Base-by-base conservation (phyloP, 2,329 filamentous ascomycete genomes). In the Clathrospora elynae region DNA sequence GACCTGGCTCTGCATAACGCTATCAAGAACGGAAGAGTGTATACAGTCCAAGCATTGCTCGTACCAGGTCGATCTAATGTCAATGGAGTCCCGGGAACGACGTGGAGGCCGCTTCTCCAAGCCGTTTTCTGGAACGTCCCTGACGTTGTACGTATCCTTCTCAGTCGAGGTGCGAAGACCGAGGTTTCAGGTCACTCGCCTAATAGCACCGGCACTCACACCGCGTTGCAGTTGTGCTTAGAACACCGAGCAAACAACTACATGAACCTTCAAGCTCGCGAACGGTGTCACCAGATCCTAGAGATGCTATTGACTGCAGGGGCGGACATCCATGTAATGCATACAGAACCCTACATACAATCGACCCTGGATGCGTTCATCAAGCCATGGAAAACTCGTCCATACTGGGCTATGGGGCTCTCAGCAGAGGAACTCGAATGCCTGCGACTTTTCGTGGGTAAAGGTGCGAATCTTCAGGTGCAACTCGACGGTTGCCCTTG, bases 1-100 rank as follows among this genome's bases (percentile, higher is more conserved):
- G 65, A 68, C 24, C 42, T 67, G 8, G 58, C 67, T 1, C 44
- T 70, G 6, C 59, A 68, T 24, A 70, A 68, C 41, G 67, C 66
- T 4, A 69, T 68, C 30, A 68, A 62, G 30, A 70, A 69, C 20
- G 61, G 59, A 12, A 51, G 64, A 3, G 36, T 47, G 2, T 59
- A 61, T 25, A 67, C 58, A 8, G 62, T 69, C 0, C 59, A 66
- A 28, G 49, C 54, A 10, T 35, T 70, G 4, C 40, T 66, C 4
- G 26, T 55, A 9, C 46, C 55, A 1, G 53, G 47, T 11, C 52
- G 57, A 11, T 62, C 59, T 8, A 49, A 57, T n/a, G 49, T 63
- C 3, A 59, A 68, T 23, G 66, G 64, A 1, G 20, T 61, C 9
- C 48, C 59, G 0, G 62, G 47, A 2, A 55, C 46, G 0, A 39